Percentiles rank a stretch among this genome's conserved stretches.
Conservation (phyloP, 2,329 filamentous ascomycete species). For the Colletotrichum orbiculare region DNA sequence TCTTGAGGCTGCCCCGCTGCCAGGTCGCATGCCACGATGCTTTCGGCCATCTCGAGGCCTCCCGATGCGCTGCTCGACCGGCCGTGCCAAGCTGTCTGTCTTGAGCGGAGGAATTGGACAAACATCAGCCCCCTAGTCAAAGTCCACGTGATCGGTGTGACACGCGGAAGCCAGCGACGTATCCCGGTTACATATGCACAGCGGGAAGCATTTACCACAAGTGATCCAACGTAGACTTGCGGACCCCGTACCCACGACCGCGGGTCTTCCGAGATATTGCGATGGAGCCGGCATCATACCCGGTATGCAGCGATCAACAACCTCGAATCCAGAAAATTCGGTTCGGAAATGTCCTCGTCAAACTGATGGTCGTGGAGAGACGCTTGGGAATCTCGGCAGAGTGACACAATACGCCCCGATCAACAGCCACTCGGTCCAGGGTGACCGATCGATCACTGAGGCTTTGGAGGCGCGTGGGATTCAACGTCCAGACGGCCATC, state of each 20-base stretch:
- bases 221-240: constrained; percentile 7
- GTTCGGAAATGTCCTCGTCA: too few species aligned
- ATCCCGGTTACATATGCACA: constrained; percentile 28
- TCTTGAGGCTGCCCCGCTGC: not conserved
- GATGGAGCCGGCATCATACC: constrained; percentile 17
- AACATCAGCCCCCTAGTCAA: not conserved
- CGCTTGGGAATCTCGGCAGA: too few species aligned
- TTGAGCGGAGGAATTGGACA: constrained; percentile 1
- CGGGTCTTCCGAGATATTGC: constrained; percentile 18
- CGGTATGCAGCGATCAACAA: not conserved
- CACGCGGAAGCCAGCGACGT: constrained; percentile 31
- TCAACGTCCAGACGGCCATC: constrained; percentile 12
- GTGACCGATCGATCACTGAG: constrained; percentile 16
- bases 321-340: too few species aligned
- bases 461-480: not conserved
- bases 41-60: too few species aligned
- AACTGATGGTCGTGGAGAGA: too few species aligned
- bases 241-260: constrained; percentile 13
- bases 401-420: too few species aligned
- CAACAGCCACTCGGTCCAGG: not conserved
- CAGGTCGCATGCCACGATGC: too few species aligned
- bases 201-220: constrained; percentile 30
- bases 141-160: constrained; percentile 29
- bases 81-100: not conserved
- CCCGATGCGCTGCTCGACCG: not conserved